A percentile compares a stretch with the other conserved stretches of the same genome.
Conservation (phyloP, 2,329 filamentous ascomycete genomes). For the Alternaria consortialis region DNA sequence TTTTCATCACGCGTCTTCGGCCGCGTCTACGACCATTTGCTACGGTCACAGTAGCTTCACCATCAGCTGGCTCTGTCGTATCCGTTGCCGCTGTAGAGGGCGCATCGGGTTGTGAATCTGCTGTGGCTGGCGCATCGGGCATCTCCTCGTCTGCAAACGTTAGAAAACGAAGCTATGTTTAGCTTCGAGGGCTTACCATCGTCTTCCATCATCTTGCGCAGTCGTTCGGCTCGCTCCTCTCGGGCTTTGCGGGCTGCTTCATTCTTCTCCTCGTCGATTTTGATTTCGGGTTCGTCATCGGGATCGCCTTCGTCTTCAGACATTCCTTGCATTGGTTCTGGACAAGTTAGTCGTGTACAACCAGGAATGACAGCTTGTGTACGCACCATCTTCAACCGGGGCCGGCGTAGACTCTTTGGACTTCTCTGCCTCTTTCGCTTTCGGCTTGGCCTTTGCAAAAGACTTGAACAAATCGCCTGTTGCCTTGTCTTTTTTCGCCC, state of each 20-base stretch:
- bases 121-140: constrained; percentile 60
- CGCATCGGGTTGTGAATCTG: constrained; percentile 51
- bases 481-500: constrained; percentile 68
- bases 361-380: background rate
- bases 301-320: constrained; percentile 55
- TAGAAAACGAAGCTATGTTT: constrained; percentile 12
- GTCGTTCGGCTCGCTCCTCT: constrained; percentile 70
- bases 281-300: constrained; percentile 41
- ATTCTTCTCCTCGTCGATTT: constrained; percentile 44
- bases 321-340: constrained; percentile 63
- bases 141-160: constrained; percentile 63
- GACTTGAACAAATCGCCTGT: constrained; percentile 74
- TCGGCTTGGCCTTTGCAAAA: constrained; percentile 76
- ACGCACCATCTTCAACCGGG: constrained; percentile 61
- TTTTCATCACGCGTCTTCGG: constrained; percentile 82
- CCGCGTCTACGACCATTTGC: constrained; percentile 76
- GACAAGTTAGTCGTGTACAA: constrained; percentile 34
- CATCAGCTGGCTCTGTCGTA: constrained; percentile 32
- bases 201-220: constrained; percentile 80
- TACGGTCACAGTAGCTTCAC: constrained; percentile 56
- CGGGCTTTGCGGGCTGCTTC: constrained; percentile 55
- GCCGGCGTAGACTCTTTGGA: constrained; percentile 53
- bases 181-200: constrained; percentile 56
- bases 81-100: constrained; percentile 30
- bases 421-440: constrained; percentile 55